Evolutionary conservation across 257 asterid genomes (phyloP), one percentile per base, ranked within the genome.

Genomic region (Cordia subcordata): DNA sequence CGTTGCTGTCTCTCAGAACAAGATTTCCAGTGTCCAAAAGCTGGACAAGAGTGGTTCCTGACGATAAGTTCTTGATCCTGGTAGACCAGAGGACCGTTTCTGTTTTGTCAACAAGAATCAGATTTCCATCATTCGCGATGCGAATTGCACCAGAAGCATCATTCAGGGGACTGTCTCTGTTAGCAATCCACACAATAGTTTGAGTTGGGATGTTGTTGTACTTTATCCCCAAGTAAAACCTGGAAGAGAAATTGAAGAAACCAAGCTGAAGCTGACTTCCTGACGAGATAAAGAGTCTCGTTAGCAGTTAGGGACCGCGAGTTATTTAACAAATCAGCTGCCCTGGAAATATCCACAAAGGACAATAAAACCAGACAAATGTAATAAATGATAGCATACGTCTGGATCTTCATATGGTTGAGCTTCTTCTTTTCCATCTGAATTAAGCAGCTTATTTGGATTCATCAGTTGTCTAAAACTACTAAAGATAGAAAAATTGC

Each of bases 11-110:
- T 60, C 67, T 62, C n/a, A 75, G 44, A 50, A 75, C 77, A 39
- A 75, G 77, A 64, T 75, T 75, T 11, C 81, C 81, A 8, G 76
- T 52, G 50, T 75, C 72, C 56, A 70, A 66, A 35, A 75, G 73
- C 8, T 69, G 59, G 8, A 58, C 76, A 39, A 58, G 39, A 4
- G 73, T 53, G 73, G 23, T 62, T 66, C 16, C 17, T 42, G n/a
- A 46, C 27, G 63, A 20, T 46, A 40, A 27, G 55, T 20, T 27
- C 51, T 22, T 9, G 4, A 50, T 15, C 23, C 65, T 62, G 0
- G 73, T 38, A 10, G 76, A 75, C 80, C 80, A 75, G 55, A 70
- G n/a, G 0, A 3, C 14, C 1, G 42, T 55, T 20, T 13, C 17
- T 6, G 37, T 47, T 12, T 21, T 32, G 23, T 67, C 39, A 0